Conservation (phyloP, 2,329 filamentous ascomycete genomes). For the Fusarium drepaniforme region DNA sequence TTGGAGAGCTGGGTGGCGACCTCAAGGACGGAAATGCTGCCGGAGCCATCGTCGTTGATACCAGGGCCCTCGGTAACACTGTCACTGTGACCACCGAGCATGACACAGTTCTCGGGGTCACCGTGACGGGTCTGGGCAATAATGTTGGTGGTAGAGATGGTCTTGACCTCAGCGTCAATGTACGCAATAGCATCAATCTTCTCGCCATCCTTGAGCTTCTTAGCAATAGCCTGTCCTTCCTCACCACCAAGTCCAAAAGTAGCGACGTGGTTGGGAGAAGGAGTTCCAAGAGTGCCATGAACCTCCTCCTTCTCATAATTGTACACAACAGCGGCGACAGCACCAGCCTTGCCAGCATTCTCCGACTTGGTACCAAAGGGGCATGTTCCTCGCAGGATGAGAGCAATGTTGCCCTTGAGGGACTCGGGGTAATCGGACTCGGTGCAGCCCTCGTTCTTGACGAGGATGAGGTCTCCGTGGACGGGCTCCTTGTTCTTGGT, state of each 20-base stretch:
- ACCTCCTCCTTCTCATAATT: constrained; percentile 75
- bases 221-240: constrained; percentile 68
- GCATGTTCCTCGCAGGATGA: constrained; percentile 78
- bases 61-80: constrained; percentile 74
- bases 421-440: constrained; percentile 71
- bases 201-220: constrained; percentile 64
- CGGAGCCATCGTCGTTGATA: constrained; percentile 84
- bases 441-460: constrained; percentile 73
- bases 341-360: constrained; percentile 76
- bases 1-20: constrained; percentile 69
- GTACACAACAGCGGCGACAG: constrained; percentile 78
- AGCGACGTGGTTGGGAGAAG: constrained; percentile 70
- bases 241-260: constrained; percentile 75
- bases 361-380: constrained; percentile 79
- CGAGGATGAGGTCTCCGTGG: constrained; percentile 69
- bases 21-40: constrained; percentile 72
- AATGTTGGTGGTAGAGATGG: constrained; percentile 69
- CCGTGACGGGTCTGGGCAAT: constrained; percentile 71
- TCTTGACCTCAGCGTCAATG: constrained; percentile 68
- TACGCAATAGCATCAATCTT: constrained; percentile 67
- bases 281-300: constrained; percentile 76
- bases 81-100: constrained; percentile 75
- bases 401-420: constrained; percentile 73
- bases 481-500: constrained; percentile 71
- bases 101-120: constrained; percentile 73